phyloP scores from a whole-genome alignment of 78 protist species.

The Parvularia atlantis region DNA sequence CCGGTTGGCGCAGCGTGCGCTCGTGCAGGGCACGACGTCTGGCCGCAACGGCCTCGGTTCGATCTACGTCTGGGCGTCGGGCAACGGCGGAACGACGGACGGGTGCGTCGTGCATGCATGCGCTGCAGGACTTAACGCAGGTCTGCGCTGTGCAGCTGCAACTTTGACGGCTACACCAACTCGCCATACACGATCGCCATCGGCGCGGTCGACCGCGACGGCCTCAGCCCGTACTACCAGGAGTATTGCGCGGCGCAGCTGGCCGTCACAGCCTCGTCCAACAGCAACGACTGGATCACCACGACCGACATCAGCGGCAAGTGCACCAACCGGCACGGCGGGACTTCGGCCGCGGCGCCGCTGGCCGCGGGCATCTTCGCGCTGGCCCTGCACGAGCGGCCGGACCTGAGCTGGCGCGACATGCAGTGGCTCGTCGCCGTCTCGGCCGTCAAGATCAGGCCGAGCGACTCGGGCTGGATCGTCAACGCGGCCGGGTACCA shows the following conservation, averaged over 20 bases:
- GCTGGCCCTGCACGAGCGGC: conserved; percentile 11
- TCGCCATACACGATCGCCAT: not conserved
- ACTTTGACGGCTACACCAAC: conserved; percentile 5
- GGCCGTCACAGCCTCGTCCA: not conserved
- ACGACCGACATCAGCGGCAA: conserved; percentile 10
- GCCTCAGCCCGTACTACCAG: not conserved
- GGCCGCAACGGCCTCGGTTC: not conserved
- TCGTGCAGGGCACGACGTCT: not conserved
- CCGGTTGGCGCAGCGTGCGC: not conserved
- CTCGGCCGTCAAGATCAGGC: not conserved
- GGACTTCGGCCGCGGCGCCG: conserved; percentile 37
- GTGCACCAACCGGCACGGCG: conserved; percentile 18
- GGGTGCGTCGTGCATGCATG: too few species aligned
- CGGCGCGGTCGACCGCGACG: not conserved
- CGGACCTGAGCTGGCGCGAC: conserved; percentile 25
- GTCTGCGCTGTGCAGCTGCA: too few species aligned
- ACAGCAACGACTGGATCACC: not conserved
- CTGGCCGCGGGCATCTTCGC: conserved; percentile 28
- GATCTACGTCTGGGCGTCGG: conserved; percentile 4
- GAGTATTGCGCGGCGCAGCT: not conserved
- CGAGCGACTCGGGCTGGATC: not conserved
- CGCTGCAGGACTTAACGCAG: too few species aligned
- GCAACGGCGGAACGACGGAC: conserved; percentile 21
- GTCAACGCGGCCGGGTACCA: not conserved
- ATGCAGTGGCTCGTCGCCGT: conserved; percentile 14